Conservation (phyloP, 768 basidiomycete species). For the Obba rivulosa region DNA sequence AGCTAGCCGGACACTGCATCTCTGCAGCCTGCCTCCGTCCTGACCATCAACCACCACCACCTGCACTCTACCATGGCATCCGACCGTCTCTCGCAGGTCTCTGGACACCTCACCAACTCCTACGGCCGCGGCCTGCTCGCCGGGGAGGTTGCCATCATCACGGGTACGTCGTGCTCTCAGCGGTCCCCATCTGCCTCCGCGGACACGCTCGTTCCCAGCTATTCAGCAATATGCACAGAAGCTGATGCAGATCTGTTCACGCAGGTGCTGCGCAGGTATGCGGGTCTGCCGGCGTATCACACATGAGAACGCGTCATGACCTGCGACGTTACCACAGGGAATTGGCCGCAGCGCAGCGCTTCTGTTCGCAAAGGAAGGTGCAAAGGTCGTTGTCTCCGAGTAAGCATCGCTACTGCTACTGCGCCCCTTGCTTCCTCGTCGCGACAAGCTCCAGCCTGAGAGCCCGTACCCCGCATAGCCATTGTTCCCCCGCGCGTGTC, state of each 20-base stretch:
- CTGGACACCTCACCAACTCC: constrained; percentile 58
- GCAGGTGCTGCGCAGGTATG: constrained; percentile 72
- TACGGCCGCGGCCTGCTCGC: constrained; percentile 52
- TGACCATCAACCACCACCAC: not conserved
- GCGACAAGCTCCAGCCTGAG: too few species aligned
- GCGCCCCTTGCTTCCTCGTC: too few species aligned
- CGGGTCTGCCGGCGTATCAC: not conserved
- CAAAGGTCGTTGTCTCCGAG: constrained; percentile 85
- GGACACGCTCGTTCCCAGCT: too few species aligned
- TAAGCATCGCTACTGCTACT: too few species aligned
- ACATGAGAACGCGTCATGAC: not conserved
- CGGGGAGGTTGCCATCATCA: constrained; percentile 82
- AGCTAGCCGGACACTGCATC: not conserved
- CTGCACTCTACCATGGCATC: constrained; percentile 18
- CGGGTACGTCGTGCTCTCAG: constrained; percentile 43
- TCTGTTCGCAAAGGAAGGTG: constrained; percentile 79
- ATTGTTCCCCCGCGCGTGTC: constrained; percentile 1
- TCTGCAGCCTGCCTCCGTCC: constrained; percentile 1
- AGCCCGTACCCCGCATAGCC: too few species aligned
- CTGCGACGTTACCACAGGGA: constrained; percentile 39
- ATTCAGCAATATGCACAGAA: too few species aligned
- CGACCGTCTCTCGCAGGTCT: constrained; percentile 55
- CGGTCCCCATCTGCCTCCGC: too few species aligned
- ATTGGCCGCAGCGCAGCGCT: constrained; percentile 74
- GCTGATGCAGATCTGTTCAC: not conserved